Evolutionary conservation across 2,329 filamentous ascomycete genomes (phyloP).

Genomic region (Dothistroma septosporum): DNA sequence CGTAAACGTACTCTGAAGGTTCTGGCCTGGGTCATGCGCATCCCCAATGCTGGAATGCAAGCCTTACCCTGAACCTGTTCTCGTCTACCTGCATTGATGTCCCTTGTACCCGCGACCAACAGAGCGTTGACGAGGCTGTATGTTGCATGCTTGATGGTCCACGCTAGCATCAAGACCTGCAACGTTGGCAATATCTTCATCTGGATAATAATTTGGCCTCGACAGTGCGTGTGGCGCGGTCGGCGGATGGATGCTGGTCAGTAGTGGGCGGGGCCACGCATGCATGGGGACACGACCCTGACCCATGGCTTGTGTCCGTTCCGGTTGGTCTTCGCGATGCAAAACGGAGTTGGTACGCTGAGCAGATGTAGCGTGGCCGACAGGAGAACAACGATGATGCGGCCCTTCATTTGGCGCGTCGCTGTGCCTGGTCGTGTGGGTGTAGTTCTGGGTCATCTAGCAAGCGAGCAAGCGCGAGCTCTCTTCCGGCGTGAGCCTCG

Average conservation of each 20-base stretch:
- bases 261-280: neutral
- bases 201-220: neutral
- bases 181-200: neutral
- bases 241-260: neutral
- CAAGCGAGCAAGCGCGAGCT: neutral
- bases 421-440: neutral
- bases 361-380: neutral
- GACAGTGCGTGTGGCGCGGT: neutral
- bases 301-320: neutral
- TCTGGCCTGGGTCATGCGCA: neutral
- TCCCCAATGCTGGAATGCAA: neutral
- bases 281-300: constrained; percentile 4
- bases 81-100: neutral
- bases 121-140: neutral
- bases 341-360: neutral
- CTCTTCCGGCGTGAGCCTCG: neutral
- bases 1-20: neutral
- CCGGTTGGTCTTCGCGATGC: constrained; percentile 8
- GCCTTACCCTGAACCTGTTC: neutral
- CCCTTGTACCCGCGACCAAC: neutral
- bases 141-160: neutral
- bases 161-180: neutral
- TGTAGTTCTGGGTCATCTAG: neutral
- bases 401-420: neutral
- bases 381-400: neutral